phyloP scores from a whole-genome alignment of 148 eudicot species.

The Bassia scoparia region DNA sequence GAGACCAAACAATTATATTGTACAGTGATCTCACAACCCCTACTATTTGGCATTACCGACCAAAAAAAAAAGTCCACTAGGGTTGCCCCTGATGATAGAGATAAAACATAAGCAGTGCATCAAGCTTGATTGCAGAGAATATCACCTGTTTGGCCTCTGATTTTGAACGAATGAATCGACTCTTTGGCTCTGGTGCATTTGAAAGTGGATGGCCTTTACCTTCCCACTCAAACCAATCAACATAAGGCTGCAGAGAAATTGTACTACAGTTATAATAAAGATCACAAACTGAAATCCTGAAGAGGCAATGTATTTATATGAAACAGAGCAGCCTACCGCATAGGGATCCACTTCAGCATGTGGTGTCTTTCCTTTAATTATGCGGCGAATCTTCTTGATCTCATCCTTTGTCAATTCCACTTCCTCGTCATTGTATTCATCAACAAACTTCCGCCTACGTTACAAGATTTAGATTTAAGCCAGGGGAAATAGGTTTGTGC shows the following conservation, averaged over 20 bases:
- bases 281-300: neutral
- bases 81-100: neutral
- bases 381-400: constrained; percentile 50
- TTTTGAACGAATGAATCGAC: constrained; percentile 87
- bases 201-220: constrained; percentile 75
- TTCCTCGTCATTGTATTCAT: constrained; percentile 86
- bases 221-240: constrained; percentile 82
- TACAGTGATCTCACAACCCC: neutral
- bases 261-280: neutral
- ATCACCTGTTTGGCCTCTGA: constrained; percentile 78
- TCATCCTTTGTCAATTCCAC: constrained; percentile 70
- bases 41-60: neutral
- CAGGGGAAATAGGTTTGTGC: neutral
- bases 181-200: constrained; percentile 89
- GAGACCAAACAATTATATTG: too few species aligned
- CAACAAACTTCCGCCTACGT: constrained; percentile 74
- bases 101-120: neutral
- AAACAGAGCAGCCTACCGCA: constrained; percentile 37
- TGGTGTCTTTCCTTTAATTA: constrained; percentile 79
- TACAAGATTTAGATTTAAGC: neutral
- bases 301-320: neutral
- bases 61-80: neutral
- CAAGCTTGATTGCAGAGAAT: neutral
- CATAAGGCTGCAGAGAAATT: constrained; percentile 63
- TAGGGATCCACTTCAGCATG: constrained; percentile 87